These are phyloP conservation scores for Syzygium aqueum DNA, from an alignment of 345 rosid species.

Conservation along the genomic window DNA sequence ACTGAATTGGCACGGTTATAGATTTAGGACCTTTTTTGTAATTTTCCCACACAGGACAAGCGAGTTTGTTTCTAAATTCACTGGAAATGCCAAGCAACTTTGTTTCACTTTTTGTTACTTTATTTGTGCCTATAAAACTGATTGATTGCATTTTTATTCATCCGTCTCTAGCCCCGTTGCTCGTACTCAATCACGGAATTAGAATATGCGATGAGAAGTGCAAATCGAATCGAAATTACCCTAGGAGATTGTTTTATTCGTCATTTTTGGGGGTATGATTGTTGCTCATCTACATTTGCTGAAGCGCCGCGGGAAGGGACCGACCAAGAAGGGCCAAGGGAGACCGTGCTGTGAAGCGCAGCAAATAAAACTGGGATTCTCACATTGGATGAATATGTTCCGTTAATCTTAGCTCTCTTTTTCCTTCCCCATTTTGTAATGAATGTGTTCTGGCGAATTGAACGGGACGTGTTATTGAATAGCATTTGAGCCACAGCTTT, in stretches of 20 bases:
- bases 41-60: neutral
- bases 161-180: neutral
- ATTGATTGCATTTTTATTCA: neutral
- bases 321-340: constrained; percentile 80
- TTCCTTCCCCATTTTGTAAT: neutral
- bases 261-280: neutral
- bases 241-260: neutral
- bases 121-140: neutral
- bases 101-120: neutral
- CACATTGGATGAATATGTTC: neutral
- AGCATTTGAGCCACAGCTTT: neutral
- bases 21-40: no score
- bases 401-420: neutral
- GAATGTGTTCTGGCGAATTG: neutral
- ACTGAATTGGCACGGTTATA: no score
- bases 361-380: neutral
- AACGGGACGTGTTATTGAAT: neutral
- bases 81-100: neutral
- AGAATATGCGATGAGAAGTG: neutral
- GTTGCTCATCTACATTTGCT: constrained; percentile 13
- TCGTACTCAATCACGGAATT: neutral
- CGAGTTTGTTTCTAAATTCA: neutral
- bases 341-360: constrained; percentile 41
- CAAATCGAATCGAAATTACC: neutral
- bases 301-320: constrained; percentile 74